phyloP scores from a whole-genome alignment of 345 rosid species.

The Salix purpurea region DNA sequence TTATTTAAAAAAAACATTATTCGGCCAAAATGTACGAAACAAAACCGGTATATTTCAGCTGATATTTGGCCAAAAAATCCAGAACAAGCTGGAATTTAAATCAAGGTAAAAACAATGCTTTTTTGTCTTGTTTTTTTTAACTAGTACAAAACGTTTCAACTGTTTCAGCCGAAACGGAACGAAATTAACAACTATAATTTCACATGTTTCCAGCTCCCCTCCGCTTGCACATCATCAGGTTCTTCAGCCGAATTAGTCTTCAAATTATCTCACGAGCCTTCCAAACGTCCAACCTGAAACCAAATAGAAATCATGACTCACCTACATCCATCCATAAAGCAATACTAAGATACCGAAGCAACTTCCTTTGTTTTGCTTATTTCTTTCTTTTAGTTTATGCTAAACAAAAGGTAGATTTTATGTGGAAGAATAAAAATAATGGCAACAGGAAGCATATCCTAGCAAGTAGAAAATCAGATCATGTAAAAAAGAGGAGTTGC shows the following conservation, averaged over 20 bases:
- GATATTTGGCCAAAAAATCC: no score
- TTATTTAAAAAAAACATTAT: no score
- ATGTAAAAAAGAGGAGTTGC: background rate
- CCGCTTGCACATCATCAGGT: background rate
- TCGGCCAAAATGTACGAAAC: no score
- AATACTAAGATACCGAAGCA: background rate
- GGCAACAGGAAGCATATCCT: background rate
- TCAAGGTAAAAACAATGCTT: no score
- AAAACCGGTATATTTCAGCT: no score
- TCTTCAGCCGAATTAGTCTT: background rate
- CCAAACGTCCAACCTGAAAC: background rate
- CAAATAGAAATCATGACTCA: background rate
- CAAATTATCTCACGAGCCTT: background rate
- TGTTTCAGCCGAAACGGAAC: fast-evolving
- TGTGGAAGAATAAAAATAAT: background rate
- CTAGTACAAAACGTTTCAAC: fast-evolving
- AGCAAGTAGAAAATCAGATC: background rate
- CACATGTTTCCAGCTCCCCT: background rate
- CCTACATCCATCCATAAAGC: background rate
- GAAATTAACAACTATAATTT: no score
- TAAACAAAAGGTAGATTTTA: background rate
- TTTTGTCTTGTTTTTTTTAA: no score
- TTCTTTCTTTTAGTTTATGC: background rate
- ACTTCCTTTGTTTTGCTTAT: background rate
- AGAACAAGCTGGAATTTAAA: no score